Base-by-base conservation (phyloP, 345 rosid genomes). In the Hibiscus tridactylites region DNA sequence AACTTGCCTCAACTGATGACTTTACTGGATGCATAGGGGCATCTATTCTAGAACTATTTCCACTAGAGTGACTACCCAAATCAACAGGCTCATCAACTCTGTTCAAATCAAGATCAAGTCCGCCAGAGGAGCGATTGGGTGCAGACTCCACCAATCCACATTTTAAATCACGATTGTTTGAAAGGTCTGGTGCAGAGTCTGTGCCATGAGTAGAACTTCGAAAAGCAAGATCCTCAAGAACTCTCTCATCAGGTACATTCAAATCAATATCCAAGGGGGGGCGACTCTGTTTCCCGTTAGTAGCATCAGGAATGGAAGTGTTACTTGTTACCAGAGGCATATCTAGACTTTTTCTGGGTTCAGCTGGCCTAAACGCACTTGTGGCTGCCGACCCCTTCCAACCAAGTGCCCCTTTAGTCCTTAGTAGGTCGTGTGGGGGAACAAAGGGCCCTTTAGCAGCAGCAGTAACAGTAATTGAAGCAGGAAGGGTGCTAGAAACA, bases 371-470 rank as follows among this genome's bases (percentile, higher is more conserved):
- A 80, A 94, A 94, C 12, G 98, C 98, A 81, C 98, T 94, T 21
- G 98, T 94, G 57, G 98, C 98, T 1, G 97, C 98, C 28, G 97
- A 90, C 63, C 98, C 98, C 83, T 89, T 94, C 98, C 98, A 94
- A 52, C 98, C 97, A 82, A 90, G 80, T 69, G 78, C 81, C 35
- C 81, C 90, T 81, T 85, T 94, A 62, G 82, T 83, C 81, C 81
- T 86, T 74, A 91, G 73, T 11, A 88, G 72, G 72, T 94, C 88
- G n/a, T 87, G 88, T 12, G 87, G 93, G 3, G 92, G 97, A 56
- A 90, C 85, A 86, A 94, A 94, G 1, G 90, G 76, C 58, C 96
- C 87, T 74, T 94, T 94, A 31, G 97, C 95, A 72, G 98, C 92
- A 75, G 98, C 91, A 72, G 93, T 85, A 31, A 89, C 88, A 15